Percentiles rank a stretch among this genome's conserved stretches.
These are phyloP conservation scores for Meira nashicola DNA, from an alignment of 1,284 basidiomycete genomes.

Conservation along the genomic window DNA sequence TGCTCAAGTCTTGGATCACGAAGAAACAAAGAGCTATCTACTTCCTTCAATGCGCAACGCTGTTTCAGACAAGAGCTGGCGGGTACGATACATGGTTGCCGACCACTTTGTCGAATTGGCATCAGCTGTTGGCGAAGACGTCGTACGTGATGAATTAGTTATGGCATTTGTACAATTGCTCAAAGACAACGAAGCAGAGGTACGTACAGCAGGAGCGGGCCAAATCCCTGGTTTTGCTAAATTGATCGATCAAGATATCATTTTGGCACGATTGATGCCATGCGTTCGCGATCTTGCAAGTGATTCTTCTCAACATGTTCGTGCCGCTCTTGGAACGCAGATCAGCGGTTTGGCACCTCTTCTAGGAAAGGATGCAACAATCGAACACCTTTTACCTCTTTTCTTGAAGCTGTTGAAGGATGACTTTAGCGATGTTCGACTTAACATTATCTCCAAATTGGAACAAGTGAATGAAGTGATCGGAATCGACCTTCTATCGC, in stretches of 20 bases:
- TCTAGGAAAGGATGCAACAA: conserved; percentile 87
- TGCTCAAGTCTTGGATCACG: conserved; percentile 73
- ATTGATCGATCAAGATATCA: conserved; percentile 86
- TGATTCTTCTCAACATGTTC: conserved; percentile 93
- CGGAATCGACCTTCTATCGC: conserved; percentile 90
- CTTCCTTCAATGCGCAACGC: conserved; percentile 70
- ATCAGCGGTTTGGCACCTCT: conserved; percentile 96
- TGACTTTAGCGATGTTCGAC: conserved; percentile 94
- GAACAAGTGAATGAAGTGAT: conserved; percentile 96
- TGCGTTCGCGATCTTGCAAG: conserved; percentile 91
- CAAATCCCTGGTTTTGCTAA: conserved; percentile 97
- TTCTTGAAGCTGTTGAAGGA: conserved; percentile 97
- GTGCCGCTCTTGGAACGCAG: conserved; percentile 91
- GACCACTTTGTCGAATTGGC: conserved; percentile 95
- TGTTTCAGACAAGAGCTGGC: conserved; percentile 96
- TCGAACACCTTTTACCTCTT: conserved; percentile 91
- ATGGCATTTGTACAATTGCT: conserved; percentile 86
- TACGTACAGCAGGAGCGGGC: conserved; percentile 88
- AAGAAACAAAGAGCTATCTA: conserved; percentile 86
- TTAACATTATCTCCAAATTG: conserved; percentile 98
- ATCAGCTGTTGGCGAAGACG: conserved; percentile 80
- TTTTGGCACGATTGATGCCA: conserved; percentile 87
- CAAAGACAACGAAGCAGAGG: conserved; percentile 98
- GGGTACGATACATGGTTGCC: conserved; percentile 98
- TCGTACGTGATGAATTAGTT: conserved; percentile 90